Evolutionary conservation across 345 rosid species (phyloP).

Genomic region (Brassica nigra): DNA sequence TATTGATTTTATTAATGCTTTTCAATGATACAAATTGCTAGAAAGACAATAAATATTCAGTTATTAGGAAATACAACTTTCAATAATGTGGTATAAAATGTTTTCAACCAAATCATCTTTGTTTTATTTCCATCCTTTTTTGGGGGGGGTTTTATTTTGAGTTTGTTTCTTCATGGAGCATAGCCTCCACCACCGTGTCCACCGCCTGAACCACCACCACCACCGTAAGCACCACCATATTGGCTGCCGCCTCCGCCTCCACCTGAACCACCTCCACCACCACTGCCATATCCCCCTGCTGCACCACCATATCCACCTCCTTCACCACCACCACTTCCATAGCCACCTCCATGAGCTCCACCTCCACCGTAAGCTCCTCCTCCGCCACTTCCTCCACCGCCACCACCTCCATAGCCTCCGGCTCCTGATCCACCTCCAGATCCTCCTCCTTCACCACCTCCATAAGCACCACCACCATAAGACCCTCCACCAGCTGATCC

Average conservation of each 20-base stretch:
- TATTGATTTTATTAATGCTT: background rate
- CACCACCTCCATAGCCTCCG: slow-evolving; percentile 38
- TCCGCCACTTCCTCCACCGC: slow-evolving; percentile 40
- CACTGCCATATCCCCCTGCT: slow-evolving; percentile 33
- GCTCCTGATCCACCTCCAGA: slow-evolving; percentile 38
- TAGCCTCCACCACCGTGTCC: slow-evolving; percentile 45
- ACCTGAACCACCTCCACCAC: slow-evolving; percentile 44
- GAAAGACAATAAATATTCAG: slow-evolving; percentile 27
- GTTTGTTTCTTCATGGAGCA: slow-evolving; percentile 39
- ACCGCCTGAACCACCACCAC: slow-evolving; percentile 36
- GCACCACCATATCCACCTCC: slow-evolving; percentile 41
- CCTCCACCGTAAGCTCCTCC: slow-evolving; percentile 39
- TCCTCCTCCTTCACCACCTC: slow-evolving; percentile 42
- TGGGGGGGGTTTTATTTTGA: background rate
- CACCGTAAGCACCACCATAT: slow-evolving; percentile 16
- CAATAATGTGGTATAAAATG: slow-evolving; percentile 38
- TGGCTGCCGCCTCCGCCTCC: slow-evolving; percentile 26
- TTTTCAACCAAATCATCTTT: slow-evolving; percentile 12
- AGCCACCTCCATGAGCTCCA: slow-evolving; percentile 41
- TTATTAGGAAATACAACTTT: slow-evolving; percentile 31
- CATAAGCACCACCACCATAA: slow-evolving; percentile 39
- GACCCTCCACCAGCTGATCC: slow-evolving; percentile 36
- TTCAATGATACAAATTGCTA: background rate
- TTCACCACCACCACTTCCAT: slow-evolving; percentile 39
- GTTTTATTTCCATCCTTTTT: slow-evolving; percentile 18